Evolutionary conservation across 345 rosid species (phyloP).

Genomic region (Gossypium turneri): DNA sequence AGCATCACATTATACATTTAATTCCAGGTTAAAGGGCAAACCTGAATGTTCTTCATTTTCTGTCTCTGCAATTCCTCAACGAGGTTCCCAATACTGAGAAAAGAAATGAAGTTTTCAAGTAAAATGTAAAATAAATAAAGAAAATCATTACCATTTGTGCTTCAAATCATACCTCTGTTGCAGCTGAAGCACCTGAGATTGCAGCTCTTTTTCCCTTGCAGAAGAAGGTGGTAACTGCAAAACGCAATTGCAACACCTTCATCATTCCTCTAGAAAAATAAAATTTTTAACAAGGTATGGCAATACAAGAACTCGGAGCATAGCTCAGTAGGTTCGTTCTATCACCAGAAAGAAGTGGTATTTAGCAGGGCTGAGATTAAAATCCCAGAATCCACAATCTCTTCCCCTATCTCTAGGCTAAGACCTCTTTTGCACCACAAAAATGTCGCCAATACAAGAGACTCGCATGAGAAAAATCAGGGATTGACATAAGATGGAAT

Average conservation of each 20-base stretch:
- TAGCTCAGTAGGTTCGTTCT: not conserved
- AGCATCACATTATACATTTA: not conserved
- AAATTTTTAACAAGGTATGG: not conserved
- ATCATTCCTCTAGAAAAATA: constrained; percentile 1
- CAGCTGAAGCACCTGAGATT: constrained; percentile 56
- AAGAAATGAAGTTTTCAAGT: constrained; percentile 25
- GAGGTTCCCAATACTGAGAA: constrained; percentile 58
- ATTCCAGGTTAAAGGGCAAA: constrained; percentile 25
- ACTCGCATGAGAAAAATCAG: not conserved
- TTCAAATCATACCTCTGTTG: constrained; percentile 68
- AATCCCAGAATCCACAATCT: not conserved
- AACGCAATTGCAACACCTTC: constrained; percentile 9
- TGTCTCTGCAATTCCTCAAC: constrained; percentile 78
- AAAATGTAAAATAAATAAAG: not conserved
- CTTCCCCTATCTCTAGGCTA: not conserved
- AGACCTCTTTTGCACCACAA: not conserved
- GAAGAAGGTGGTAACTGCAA: constrained; percentile 58
- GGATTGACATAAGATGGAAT: not conserved
- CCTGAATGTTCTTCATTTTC: constrained; percentile 70
- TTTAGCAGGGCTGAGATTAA: not conserved
- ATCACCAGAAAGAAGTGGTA: not conserved
- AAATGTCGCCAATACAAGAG: not conserved
- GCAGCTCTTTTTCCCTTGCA: constrained; percentile 69
- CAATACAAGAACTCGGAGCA: not conserved
- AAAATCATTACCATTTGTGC: not conserved